Evolutionary conservation across 768 basidiomycete species (phyloP), one percentile per base, ranked within the genome.

Genomic region (Glaciozyma martinii): DNA sequence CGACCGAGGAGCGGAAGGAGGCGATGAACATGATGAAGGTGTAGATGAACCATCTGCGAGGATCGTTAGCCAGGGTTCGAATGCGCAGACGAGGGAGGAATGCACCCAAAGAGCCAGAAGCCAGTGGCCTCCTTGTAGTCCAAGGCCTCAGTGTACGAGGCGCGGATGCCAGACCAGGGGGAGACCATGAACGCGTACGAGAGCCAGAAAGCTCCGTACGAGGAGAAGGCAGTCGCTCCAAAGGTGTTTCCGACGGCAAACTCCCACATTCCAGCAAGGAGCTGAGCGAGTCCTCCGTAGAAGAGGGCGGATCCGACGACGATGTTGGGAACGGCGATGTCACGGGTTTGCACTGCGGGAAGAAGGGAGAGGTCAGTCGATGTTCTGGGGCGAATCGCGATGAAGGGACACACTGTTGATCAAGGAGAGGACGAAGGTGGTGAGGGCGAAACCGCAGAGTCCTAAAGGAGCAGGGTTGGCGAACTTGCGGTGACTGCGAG

Each of bases 161-260:
- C 74, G 9, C 70, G 18, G 56, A 90, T 81, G 9, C 86, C 87
- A 2, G 81, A 81, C 46, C 82, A 81, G 2, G 90, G 90, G 52
- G 89, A 81, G 72, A 87, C 76, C 70, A 92, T 84, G 0, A 83
- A 80, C 6, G 84, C 87, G 58, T 83, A 61, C 29, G 89, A 87
- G 78, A 91, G 79, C 90, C 90, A 92, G 81, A 91, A 92, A 3
- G 84, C 87, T 29, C 90, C 90, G 68, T 87, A 92, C 1, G 86
- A 86, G 0, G 84, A 80, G 44, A 58, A 58, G 57, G 57, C 60
- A 27, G 68, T 72, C 10, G 71, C 71, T 40, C 61, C 77, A 65
- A 78, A 78, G 13, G 77, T 77, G 72, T 79, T 79, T 40, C 78
- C 57, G 15, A 29, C 27, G 76, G 53, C 46, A 46, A 77, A 79